phyloP scores from a whole-genome alignment of 202 grass and related monocot species.

The Setaria viridis region DNA sequence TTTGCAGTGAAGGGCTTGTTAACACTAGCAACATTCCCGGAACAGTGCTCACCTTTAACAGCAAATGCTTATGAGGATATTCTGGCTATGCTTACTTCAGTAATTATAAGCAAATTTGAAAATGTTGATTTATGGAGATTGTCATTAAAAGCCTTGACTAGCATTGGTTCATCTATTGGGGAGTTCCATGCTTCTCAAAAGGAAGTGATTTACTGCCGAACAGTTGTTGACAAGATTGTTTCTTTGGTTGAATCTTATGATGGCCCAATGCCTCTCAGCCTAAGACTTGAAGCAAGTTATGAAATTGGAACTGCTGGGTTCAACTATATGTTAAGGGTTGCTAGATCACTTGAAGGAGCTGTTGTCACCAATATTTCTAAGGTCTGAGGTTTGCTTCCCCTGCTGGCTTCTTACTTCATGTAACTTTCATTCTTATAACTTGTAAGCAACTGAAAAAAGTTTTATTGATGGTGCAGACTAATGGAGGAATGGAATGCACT shows the following conservation, averaged over 20 bases:
- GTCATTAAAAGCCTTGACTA: constrained; percentile 65
- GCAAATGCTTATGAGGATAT: constrained; percentile 65
- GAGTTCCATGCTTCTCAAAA: constrained; percentile 58
- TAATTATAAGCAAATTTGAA: constrained; percentile 63
- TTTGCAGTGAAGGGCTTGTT: constrained; percentile 82
- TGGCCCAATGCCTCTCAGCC: constrained; percentile 58
- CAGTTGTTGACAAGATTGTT: constrained; percentile 75
- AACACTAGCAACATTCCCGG: constrained; percentile 82
- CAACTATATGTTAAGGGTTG: constrained; percentile 67
- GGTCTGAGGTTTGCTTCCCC: constrained; percentile 48
- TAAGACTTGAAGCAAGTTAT: constrained; percentile 78
- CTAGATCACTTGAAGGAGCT: constrained; percentile 71
- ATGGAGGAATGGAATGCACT: constrained; percentile 49
- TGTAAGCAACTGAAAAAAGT: constrained; percentile 34
- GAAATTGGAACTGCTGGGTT: constrained; percentile 66
- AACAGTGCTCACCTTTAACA: constrained; percentile 60
- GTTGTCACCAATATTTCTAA: constrained; percentile 66
- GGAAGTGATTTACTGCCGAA: constrained; percentile 64
- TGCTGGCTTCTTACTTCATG: constrained; percentile 27
- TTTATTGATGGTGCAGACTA: constrained; percentile 52
- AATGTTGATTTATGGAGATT: constrained; percentile 75
- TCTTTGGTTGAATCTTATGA: constrained; percentile 63
- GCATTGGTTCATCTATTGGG: constrained; percentile 73
- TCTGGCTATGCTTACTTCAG: constrained; percentile 62
- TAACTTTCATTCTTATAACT: constrained; percentile 33